phyloP scores from a whole-genome alignment of 2,329 filamentous ascomycete species.

The Lachnellula occidentalis region DNA sequence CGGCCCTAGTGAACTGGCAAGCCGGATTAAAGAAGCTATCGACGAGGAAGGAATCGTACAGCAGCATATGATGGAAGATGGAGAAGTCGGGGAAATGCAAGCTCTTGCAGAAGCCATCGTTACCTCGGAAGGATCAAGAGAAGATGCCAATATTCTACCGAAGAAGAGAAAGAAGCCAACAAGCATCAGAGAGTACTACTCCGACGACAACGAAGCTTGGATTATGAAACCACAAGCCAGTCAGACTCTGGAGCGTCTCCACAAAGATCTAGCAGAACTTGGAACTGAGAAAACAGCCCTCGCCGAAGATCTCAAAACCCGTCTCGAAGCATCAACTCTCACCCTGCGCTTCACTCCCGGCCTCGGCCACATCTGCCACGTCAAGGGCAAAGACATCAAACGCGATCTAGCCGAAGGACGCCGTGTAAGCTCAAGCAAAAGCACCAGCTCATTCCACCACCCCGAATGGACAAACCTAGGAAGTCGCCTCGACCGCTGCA shows the following conservation, averaged over 20 bases:
- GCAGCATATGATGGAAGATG: constrained; percentile 72
- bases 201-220: constrained; percentile 55
- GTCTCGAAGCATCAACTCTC: constrained; percentile 58
- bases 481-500: constrained; percentile 69
- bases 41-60: constrained; percentile 87
- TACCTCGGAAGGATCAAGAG: constrained; percentile 55
- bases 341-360: constrained; percentile 81
- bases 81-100: constrained; percentile 63
- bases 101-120: constrained; percentile 69
- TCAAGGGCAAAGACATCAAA: constrained; percentile 70
- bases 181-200: constrained; percentile 52
- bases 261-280: constrained; percentile 59
- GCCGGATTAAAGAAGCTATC: constrained; percentile 69
- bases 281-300: constrained; percentile 55
- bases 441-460: constrained; percentile 78
- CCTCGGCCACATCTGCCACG: constrained; percentile 83
- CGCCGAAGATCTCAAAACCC: constrained; percentile 53
- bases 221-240: constrained; percentile 68
- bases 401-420: constrained; percentile 27
- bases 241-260: constrained; percentile 56
- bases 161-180: constrained; percentile 37
- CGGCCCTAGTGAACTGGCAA: constrained; percentile 62
- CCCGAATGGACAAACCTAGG: constrained; percentile 81
- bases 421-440: constrained; percentile 74
- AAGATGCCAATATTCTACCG: constrained; percentile 45